Conservation (phyloP, 257 asterid genomes). For the Mentha longifolia region DNA sequence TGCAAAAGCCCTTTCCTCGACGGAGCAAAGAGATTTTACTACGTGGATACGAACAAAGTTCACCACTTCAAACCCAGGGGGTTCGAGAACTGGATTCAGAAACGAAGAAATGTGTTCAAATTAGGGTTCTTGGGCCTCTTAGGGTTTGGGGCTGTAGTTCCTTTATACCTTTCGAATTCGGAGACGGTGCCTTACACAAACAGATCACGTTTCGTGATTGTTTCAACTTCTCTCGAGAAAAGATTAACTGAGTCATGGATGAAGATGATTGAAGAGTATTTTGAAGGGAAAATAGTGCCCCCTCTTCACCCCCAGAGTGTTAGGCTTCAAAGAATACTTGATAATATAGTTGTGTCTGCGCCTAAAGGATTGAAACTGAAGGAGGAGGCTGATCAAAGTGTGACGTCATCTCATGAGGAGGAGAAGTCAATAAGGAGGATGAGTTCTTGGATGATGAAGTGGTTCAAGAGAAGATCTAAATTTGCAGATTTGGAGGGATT, state of each 20-base stretch:
- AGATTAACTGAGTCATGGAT: constrained; percentile 54
- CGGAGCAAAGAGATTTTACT: constrained; percentile 76
- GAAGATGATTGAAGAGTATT: constrained; percentile 48
- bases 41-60: constrained; percentile 53
- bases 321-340: constrained; percentile 69
- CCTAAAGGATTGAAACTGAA: constrained; percentile 51
- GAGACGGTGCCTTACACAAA: too few species aligned
- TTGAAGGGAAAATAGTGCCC: constrained; percentile 75
- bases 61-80: constrained; percentile 81
- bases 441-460: constrained; percentile 57
- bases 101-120: constrained; percentile 50
- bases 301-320: constrained; percentile 90
- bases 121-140: constrained; percentile 41
- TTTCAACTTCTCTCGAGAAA: constrained; percentile 61
- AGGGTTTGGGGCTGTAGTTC: constrained; percentile 66
- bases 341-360: constrained; percentile 71
- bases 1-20: constrained; percentile 45
- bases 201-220: constrained; percentile 82
- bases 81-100: constrained; percentile 58
- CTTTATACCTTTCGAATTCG: constrained; percentile 72
- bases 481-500: constrained; percentile 72
- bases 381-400: too few species aligned
- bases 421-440: constrained; percentile 67
- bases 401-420: not conserved
- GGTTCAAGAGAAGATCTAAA: constrained; percentile 60